Conservation (phyloP, 495 filamentous ascomycete species). For the Aspergillus coremiiformis region DNA sequence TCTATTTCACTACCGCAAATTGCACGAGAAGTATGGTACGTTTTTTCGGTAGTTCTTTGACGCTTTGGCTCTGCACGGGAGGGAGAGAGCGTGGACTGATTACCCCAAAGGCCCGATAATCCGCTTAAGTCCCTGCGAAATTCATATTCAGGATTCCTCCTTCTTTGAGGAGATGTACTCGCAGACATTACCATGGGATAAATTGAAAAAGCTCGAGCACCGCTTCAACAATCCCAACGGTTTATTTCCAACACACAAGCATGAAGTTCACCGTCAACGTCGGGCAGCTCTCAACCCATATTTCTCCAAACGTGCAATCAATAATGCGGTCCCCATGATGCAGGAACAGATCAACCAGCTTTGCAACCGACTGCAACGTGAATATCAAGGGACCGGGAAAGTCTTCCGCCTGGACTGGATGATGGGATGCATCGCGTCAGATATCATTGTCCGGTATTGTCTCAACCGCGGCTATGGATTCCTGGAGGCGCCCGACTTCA, state of each 20-base stretch:
- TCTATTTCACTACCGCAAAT: slow-evolving; percentile 8
- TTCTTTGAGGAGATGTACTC: slow-evolving; percentile 23
- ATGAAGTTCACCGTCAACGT: slow-evolving; percentile 25
- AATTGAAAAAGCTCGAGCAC: slow-evolving; percentile 5
- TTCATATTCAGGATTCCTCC: slow-evolving; percentile 38
- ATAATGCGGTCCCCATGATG: slow-evolving; percentile 7
- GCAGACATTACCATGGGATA: slow-evolving; percentile 14
- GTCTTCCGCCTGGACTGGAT: slow-evolving; percentile 9
- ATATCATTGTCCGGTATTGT: slow-evolving; percentile 10
- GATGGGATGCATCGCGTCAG: slow-evolving; percentile 10
- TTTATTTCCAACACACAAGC: slow-evolving; percentile 15
- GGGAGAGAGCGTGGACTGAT: neutral
- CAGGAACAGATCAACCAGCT: slow-evolving; percentile 6
- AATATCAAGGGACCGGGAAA: slow-evolving; percentile 8
- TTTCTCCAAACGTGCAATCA: slow-evolving; percentile 20
- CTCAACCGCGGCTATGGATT: slow-evolving; percentile 4
- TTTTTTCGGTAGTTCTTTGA: neutral
- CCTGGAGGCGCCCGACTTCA: slow-evolving; percentile 6
- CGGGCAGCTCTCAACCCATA: slow-evolving; percentile 26
- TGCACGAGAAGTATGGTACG: slow-evolving; percentile 9
- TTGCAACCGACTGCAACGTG: slow-evolving; percentile 2
- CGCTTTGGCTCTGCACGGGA: neutral
- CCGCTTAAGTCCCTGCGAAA: slow-evolving; percentile 39
- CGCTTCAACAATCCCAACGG: slow-evolving; percentile 8
- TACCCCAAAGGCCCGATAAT: slow-evolving; percentile 37